A percentile compares a stretch with the other conserved stretches of the same genome.
Conservation (phyloP, 371 early-diverging fungal genomes). For the Choanephora cucurbitarum region DNA sequence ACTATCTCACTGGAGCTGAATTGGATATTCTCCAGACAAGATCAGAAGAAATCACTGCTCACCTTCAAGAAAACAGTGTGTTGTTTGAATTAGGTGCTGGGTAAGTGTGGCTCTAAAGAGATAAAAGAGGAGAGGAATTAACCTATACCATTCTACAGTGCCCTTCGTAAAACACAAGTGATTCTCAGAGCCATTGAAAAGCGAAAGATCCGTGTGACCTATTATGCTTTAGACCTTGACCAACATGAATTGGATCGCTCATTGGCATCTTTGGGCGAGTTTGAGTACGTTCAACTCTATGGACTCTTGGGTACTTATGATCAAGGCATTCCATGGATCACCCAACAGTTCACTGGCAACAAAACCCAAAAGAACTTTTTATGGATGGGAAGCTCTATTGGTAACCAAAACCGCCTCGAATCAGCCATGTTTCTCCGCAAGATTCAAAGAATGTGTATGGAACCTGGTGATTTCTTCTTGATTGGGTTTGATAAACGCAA, state of each 20-base stretch:
- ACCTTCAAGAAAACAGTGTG: constrained; percentile 67
- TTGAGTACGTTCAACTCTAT: constrained; percentile 60
- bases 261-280: constrained; percentile 47
- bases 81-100: constrained; percentile 88
- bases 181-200: constrained; percentile 75
- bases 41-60: constrained; percentile 65
- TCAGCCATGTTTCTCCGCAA: constrained; percentile 53
- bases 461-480: constrained; percentile 75
- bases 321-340: constrained; percentile 69
- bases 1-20: constrained; percentile 86
- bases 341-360: constrained; percentile 40
- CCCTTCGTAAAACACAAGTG: constrained; percentile 85
- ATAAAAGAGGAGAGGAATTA: not conserved
- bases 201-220: constrained; percentile 64
- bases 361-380: constrained; percentile 67
- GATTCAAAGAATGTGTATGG: constrained; percentile 45
- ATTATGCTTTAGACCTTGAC: constrained; percentile 93
- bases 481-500: constrained; percentile 89
- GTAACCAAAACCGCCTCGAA: constrained; percentile 68
- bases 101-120: constrained; percentile 37
- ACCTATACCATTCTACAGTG: constrained; percentile 42
- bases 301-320: constrained; percentile 93
- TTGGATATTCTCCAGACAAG: constrained; percentile 68
- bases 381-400: constrained; percentile 92
- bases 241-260: constrained; percentile 73